Evolutionary conservation across 176 grass and related monocot species (phyloP).

Genomic region (Juncus inflexus): DNA sequence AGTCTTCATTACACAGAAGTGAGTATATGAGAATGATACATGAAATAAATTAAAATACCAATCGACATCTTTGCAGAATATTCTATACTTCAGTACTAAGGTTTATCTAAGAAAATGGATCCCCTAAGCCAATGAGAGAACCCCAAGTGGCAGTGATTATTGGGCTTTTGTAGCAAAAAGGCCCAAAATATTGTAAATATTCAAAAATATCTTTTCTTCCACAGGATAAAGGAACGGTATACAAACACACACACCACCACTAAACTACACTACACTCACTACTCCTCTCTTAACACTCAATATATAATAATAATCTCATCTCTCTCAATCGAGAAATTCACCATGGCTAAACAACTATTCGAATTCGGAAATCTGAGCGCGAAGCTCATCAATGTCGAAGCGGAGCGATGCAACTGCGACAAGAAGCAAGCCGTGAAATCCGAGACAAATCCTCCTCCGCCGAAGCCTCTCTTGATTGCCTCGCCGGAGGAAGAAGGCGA

Average conservation of each 20-base stretch:
- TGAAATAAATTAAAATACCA: neutral
- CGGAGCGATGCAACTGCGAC: neutral
- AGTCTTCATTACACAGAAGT: too few species aligned
- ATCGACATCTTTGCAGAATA: neutral
- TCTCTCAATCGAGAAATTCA: neutral
- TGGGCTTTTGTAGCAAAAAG: slow-evolving; percentile 49
- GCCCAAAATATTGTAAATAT: neutral
- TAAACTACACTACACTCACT: too few species aligned
- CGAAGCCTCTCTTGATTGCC: slow-evolving; percentile 59
- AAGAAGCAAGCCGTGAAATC: slow-evolving; percentile 2
- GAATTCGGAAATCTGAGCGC: slow-evolving; percentile 6
- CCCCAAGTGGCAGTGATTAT: slow-evolving; percentile 63
- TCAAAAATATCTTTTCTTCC: slow-evolving; percentile 23
- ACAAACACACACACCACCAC: slow-evolving; percentile 3
- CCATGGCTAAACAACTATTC: slow-evolving; percentile 25
- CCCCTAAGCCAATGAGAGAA: slow-evolving; percentile 63
- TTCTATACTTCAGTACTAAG: slow-evolving; percentile 75
- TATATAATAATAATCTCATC: neutral
- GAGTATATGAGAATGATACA: neutral
- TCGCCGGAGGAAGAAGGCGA: slow-evolving; percentile 50
- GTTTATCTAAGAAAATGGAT: slow-evolving; percentile 63
- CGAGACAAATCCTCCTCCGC: slow-evolving; percentile 14
- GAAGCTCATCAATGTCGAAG: slow-evolving; percentile 24
- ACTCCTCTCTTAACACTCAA: too few species aligned
- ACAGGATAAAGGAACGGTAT: slow-evolving; percentile 14